Percentiles rank a stretch among this genome's conserved stretches.
These are phyloP conservation scores for Alnus rubra DNA, from an alignment of 306 rosid species.

Conservation along the genomic window DNA sequence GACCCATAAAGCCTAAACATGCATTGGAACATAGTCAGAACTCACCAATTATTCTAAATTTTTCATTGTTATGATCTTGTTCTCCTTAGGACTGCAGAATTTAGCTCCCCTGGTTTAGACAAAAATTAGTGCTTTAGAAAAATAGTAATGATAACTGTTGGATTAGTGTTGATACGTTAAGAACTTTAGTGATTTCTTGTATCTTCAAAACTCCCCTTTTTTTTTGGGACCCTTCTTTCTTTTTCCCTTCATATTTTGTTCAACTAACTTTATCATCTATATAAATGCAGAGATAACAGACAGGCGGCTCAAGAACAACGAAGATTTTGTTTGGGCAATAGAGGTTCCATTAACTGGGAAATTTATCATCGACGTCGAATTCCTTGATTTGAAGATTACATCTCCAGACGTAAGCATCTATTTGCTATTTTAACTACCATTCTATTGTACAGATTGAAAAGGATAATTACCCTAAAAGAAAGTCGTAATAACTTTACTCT, in stretches of 20 bases:
- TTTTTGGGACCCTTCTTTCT: not conserved
- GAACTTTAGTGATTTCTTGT: not conserved
- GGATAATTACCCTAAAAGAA: not conserved
- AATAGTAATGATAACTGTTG: not conserved
- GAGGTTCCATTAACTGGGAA: constrained; percentile 95
- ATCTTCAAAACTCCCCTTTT: constrained; percentile 1
- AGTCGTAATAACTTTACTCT: not conserved
- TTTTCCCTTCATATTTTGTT: not conserved
- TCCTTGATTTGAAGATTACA: constrained; percentile 83
- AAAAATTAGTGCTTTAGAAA: not conserved
- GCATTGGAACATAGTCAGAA: not conserved
- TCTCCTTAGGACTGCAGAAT: not conserved
- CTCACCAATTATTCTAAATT: too few relatives aligned
- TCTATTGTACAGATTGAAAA: constrained; percentile 15
- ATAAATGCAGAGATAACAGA: constrained; percentile 65
- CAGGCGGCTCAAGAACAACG: constrained; percentile 73
- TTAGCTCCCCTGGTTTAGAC: not conserved
- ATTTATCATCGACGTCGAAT: constrained; percentile 91
- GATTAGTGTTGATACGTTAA: not conserved
- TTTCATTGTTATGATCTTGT: not conserved
- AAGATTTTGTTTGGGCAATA: constrained; percentile 89
- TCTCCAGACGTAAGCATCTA: constrained; percentile 55
- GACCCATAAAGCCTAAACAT: not conserved
- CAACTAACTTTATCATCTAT: constrained; percentile 10
- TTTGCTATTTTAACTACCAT: not conserved